Conservation (phyloP, 768 basidiomycete genomes). For the Chalciporus chontae region DNA sequence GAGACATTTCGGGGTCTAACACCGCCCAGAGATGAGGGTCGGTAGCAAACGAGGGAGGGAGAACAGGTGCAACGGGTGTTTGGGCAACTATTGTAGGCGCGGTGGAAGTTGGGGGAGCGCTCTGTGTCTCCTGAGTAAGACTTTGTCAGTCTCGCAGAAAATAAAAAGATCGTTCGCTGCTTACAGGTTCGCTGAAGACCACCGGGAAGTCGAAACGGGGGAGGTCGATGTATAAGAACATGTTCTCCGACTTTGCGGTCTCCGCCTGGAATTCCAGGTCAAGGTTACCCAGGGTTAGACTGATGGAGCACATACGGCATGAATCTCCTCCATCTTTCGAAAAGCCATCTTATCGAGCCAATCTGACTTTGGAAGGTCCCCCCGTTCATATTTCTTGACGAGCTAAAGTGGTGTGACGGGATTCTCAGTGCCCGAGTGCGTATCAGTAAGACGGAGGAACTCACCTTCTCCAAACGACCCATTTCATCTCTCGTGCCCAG, state of each 20-base stretch:
- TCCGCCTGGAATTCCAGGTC: slow-evolving; percentile 48
- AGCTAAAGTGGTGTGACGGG: slow-evolving; percentile 40
- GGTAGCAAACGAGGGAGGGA: slow-evolving; percentile 47
- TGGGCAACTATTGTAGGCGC: slow-evolving; percentile 41
- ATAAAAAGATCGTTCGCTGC: slow-evolving; percentile 21
- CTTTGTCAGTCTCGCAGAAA: background rate
- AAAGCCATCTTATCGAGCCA: slow-evolving; percentile 95
- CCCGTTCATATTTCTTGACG: slow-evolving; percentile 94
- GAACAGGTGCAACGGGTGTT: slow-evolving; percentile 36
- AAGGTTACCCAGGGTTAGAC: too few species aligned
- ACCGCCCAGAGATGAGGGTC: slow-evolving; percentile 84
- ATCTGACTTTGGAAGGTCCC: slow-evolving; percentile 89
- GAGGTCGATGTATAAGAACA: slow-evolving; percentile 95
- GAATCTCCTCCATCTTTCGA: slow-evolving; percentile 92
- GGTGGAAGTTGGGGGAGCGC: slow-evolving; percentile 38
- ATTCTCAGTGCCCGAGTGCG: background rate
- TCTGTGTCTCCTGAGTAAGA: slow-evolving; percentile 38
- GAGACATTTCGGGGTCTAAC: slow-evolving; percentile 83
- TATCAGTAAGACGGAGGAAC: slow-evolving; percentile 1
- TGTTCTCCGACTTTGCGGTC: slow-evolving; percentile 84
- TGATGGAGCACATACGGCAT: slow-evolving; percentile 39
- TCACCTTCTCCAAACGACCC: slow-evolving; percentile 89
- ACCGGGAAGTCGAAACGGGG: slow-evolving; percentile 98
- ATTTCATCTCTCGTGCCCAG: slow-evolving; percentile 81
- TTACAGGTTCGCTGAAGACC: slow-evolving; percentile 85